These are phyloP conservation scores for Schizosaccharomyces japonicus DNA, from an alignment of 805 yeast species.

Conservation along the genomic window DNA sequence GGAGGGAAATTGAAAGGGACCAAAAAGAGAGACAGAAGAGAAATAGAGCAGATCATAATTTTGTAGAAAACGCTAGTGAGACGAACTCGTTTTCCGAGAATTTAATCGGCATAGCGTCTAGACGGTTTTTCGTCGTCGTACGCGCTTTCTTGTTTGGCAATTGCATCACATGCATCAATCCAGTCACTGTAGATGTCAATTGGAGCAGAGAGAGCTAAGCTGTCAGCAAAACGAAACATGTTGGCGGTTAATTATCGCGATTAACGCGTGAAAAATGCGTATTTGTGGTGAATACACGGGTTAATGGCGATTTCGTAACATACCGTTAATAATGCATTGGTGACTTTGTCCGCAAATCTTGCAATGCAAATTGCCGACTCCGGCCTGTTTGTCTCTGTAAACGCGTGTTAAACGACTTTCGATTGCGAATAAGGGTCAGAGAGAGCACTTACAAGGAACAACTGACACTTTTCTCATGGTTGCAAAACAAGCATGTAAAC, in stretches of 20 bases:
- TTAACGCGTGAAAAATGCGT: too few relatives aligned
- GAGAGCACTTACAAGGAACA: not conserved
- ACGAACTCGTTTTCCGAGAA: too few relatives aligned
- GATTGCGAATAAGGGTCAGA: not conserved
- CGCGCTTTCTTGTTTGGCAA: not conserved
- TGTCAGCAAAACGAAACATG: too few relatives aligned
- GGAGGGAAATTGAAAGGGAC: too few relatives aligned
- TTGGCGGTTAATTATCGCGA: too few relatives aligned
- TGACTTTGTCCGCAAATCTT: slow-evolving; percentile 5
- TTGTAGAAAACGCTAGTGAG: too few relatives aligned
- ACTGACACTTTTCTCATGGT: slow-evolving; percentile 4
- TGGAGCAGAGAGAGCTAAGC: slow-evolving; percentile 40
- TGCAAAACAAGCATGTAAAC: slow-evolving; percentile 4
- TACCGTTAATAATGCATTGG: slow-evolving; percentile 2
- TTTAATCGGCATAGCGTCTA: too few relatives aligned
- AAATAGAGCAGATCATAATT: too few relatives aligned
- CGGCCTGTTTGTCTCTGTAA: not conserved
- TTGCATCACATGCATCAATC: slow-evolving; percentile 73
- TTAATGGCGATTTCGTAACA: too few relatives aligned
- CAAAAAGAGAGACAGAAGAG: too few relatives aligned
- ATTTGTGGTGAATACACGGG: too few relatives aligned
- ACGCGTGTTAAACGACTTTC: not conserved
- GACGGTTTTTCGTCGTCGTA: too few relatives aligned
- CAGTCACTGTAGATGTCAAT: slow-evolving; percentile 90
- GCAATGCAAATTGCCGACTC: slow-evolving; percentile 1